Evolutionary conservation across 148 eudicot genomes (phyloP).

Genomic region (Rhododendron ovatum): DNA sequence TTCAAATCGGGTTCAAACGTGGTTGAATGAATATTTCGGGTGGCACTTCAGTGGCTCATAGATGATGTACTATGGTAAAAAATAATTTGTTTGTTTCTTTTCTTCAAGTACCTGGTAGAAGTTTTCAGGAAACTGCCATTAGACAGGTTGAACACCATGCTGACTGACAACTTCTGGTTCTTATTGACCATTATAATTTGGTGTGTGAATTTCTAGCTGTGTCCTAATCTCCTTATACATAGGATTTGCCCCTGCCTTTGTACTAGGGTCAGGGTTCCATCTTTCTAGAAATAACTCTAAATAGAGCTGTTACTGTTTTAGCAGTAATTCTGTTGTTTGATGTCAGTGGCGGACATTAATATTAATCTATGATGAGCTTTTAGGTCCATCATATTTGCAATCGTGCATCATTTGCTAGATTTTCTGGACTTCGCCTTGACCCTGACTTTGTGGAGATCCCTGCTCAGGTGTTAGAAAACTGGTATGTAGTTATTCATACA

Average conservation of each 20-base stretch:
- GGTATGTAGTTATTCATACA: slow-evolving; percentile 33
- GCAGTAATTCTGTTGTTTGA: slow-evolving; percentile 2
- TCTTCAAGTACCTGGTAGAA: not conserved
- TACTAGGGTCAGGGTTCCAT: not conserved
- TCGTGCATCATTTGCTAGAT: slow-evolving; percentile 74
- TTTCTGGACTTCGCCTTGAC: slow-evolving; percentile 90
- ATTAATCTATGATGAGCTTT: slow-evolving; percentile 22
- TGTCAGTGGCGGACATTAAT: not conserved
- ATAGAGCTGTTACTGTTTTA: not conserved
- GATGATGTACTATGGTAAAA: not conserved
- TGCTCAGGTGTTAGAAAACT: slow-evolving; percentile 81
- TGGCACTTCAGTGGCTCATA: not conserved
- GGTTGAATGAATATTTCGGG: not conserved
- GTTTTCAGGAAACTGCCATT: not conserved
- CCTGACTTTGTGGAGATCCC: slow-evolving; percentile 97
- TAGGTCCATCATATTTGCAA: slow-evolving; percentile 93
- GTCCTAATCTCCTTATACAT: not conserved
- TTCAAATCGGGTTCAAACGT: not conserved
- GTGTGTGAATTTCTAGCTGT: not conserved
- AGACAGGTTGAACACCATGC: not conserved
- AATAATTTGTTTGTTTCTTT: not conserved
- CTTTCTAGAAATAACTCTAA: not conserved
- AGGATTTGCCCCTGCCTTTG: not conserved
- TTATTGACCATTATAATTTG: not conserved
- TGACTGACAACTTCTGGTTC: not conserved